Evolutionary conservation across 805 yeast genomes (phyloP), one percentile per base, ranked within the genome.

Genomic region (Candida schatavii): DNA sequence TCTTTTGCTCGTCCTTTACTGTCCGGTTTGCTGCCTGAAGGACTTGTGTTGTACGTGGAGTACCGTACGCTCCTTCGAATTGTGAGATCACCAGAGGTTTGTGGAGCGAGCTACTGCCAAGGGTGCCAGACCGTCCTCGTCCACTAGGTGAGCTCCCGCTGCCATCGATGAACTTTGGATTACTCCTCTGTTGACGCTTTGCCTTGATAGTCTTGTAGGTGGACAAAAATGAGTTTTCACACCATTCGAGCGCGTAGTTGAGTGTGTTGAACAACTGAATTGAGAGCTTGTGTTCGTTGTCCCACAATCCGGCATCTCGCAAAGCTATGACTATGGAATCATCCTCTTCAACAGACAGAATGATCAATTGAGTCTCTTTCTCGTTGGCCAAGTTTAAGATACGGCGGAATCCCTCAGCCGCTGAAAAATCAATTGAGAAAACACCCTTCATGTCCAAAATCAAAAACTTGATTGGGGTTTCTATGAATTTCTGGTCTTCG

Each of bases 181-280:
- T 20, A 18, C 46, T 19, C 22, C 31, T 35, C 9, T 39, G 41
- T 11, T 52, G 44, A n/a, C n/a, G n/a, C 9, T 43, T 61, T 62
- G 19, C 64, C 52, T 58, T 54, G 29, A 64, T 48, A 30, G 56
- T 42, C 50, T 74, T 80, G 58, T 83, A 83, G 22, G 81, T 77
- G 39, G 77, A 70, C 53, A 93, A 72, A 51, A 90, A 88, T 52
- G 84, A 83, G 63, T 93, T 91, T 61, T 93, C 99, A 68, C 97
- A 88, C 96, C 96, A 91, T 62, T 93, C 98, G 33, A 93, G 72
- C 0, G 96, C 96, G 42, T 85, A 77, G 57, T 93, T 93, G 52
- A 93, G 72, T 41, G 87, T 85, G 41, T 77, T 77, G 57, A 89
- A 91, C 34, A 90, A 71, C 51, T 81, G 81, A 45, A 80, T 77